A percentile compares a stretch with the other conserved stretches of the same genome.
These are phyloP conservation scores for Ustilago cynodontis DNA, from an alignment of 1,284 basidiomycete species.

Conservation along the genomic window DNA sequence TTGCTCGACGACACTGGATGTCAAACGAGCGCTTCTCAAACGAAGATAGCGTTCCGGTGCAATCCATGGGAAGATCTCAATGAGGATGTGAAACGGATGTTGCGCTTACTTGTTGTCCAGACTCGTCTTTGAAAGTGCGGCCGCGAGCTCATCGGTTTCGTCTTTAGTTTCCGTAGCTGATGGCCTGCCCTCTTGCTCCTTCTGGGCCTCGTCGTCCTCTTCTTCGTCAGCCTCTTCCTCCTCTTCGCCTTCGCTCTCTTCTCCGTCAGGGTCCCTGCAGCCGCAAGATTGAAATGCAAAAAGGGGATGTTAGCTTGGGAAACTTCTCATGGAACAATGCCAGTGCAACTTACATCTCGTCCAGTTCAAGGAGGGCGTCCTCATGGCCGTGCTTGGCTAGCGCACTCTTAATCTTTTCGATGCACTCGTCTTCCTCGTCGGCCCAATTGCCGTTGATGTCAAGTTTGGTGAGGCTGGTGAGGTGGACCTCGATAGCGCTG, in stretches of 20 bases:
- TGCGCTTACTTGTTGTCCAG: slow-evolving; percentile 43
- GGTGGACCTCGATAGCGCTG: slow-evolving; percentile 53
- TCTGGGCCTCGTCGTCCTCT: slow-evolving; percentile 36
- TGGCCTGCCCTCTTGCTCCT: slow-evolving; percentile 16
- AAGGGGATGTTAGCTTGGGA: background rate
- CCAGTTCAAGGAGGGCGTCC: slow-evolving; percentile 62
- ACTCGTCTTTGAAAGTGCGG: slow-evolving; percentile 43
- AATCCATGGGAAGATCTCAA: background rate
- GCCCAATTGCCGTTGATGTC: slow-evolving; percentile 70
- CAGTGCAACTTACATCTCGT: slow-evolving; percentile 58
- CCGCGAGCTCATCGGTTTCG: slow-evolving; percentile 55
- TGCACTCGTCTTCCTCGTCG: slow-evolving; percentile 67
- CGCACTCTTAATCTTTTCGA: slow-evolving; percentile 59
- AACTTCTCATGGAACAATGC: background rate
- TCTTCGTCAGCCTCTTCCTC: slow-evolving; percentile 51
- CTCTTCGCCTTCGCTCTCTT: slow-evolving; percentile 62
- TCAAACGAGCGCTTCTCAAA: background rate
- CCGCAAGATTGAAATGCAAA: background rate
- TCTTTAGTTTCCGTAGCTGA: slow-evolving; percentile 16
- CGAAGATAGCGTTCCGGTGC: background rate
- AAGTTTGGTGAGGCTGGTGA: slow-evolving; percentile 52
- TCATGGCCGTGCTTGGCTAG: slow-evolving; percentile 60
- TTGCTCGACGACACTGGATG: slow-evolving; percentile 3
- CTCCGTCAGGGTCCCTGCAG: slow-evolving; percentile 64
- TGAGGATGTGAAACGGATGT: background rate